These are phyloP conservation scores for Psilocybe sp. DNA, from an alignment of 768 basidiomycete genomes.

Conservation along the genomic window DNA sequence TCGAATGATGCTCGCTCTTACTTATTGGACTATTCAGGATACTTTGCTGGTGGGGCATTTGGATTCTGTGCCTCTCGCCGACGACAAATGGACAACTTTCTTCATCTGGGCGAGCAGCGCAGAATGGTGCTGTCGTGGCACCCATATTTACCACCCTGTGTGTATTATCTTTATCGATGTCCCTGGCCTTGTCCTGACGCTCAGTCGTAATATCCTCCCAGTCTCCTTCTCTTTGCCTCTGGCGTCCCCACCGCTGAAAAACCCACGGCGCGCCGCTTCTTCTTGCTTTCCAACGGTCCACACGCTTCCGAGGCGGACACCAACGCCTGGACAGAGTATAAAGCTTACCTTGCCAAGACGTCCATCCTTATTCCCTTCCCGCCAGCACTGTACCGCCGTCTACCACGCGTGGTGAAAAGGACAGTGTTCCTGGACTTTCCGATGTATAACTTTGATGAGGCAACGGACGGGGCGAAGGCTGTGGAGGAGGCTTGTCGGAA, in stretches of 20 bases:
- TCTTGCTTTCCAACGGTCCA: conserved; percentile 46
- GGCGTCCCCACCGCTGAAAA: conserved; percentile 73
- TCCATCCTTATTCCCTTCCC: conserved; percentile 64
- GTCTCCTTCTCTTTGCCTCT: conserved; percentile 62
- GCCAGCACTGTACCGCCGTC: conserved; percentile 45
- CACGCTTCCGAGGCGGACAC: conserved; percentile 24
- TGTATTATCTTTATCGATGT: conserved; percentile 16
- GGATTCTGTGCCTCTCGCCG: conserved; percentile 58
- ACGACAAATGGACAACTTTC: conserved; percentile 42
- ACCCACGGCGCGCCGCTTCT: conserved; percentile 59
- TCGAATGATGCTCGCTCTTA: too few species aligned
- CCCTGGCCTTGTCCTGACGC: not conserved
- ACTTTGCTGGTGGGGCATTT: conserved; percentile 66
- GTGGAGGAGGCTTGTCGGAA: conserved; percentile 27
- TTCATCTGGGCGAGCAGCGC: conserved; percentile 46
- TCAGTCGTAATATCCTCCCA: conserved; percentile 13
- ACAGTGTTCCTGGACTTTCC: conserved; percentile 61
- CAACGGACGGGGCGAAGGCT: conserved; percentile 42
- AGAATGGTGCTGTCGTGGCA: conserved; percentile 56
- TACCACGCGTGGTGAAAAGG: conserved; percentile 52
- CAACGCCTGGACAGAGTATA: conserved; percentile 51
- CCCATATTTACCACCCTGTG: conserved; percentile 67
- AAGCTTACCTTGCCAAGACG: conserved; percentile 51
- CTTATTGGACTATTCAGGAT: conserved; percentile 34
- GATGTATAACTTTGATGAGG: conserved; percentile 56